These are phyloP conservation scores for Trichoderma sp. DNA, from an alignment of 2,329 filamentous ascomycete species.

Conservation along the genomic window DNA sequence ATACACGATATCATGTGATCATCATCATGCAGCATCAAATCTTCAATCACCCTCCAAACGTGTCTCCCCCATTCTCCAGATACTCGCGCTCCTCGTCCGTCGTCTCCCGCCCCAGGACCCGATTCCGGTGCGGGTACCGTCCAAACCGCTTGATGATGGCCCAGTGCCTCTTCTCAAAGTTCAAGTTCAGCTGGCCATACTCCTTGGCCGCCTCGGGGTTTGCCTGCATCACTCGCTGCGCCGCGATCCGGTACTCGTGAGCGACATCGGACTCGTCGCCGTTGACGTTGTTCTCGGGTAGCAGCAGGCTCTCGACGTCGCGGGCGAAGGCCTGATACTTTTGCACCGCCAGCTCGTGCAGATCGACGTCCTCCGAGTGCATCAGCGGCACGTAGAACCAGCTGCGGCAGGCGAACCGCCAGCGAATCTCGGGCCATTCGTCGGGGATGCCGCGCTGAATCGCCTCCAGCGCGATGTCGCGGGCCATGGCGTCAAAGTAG, in stretches of 20 bases:
- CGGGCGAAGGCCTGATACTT: slow-evolving; percentile 33
- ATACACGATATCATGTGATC: neutral
- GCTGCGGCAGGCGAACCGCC: slow-evolving; percentile 40
- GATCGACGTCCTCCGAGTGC: slow-evolving; percentile 53
- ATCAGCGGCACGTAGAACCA: slow-evolving; percentile 62
- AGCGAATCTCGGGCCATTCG: slow-evolving; percentile 31
- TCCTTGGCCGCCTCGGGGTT: slow-evolving; percentile 29
- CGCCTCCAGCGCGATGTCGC: slow-evolving; percentile 41
- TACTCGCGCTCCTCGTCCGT: slow-evolving; percentile 52
- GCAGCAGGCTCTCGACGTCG: slow-evolving; percentile 35
- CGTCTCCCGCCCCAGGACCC: slow-evolving; percentile 45
- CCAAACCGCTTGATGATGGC: slow-evolving; percentile 54
- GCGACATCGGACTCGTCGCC: neutral
- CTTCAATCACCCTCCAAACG: slow-evolving; percentile 30
- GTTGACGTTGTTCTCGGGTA: slow-evolving; percentile 22
- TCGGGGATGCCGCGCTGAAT: slow-evolving; percentile 34
- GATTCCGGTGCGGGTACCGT: slow-evolving; percentile 59
- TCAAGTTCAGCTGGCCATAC: slow-evolving; percentile 27
- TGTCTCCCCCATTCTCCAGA: slow-evolving; percentile 45
- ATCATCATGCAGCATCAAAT: neutral
- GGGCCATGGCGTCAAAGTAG: slow-evolving; percentile 55
- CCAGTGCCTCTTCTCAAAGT: slow-evolving; percentile 46
- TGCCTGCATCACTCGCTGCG: slow-evolving; percentile 29
- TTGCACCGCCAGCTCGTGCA: slow-evolving; percentile 41
- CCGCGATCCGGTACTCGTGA: slow-evolving; percentile 30